These are phyloP conservation scores for Tetraselmis chui DNA, from an alignment of 139 green algal genomes.

Conservation along the genomic window DNA sequence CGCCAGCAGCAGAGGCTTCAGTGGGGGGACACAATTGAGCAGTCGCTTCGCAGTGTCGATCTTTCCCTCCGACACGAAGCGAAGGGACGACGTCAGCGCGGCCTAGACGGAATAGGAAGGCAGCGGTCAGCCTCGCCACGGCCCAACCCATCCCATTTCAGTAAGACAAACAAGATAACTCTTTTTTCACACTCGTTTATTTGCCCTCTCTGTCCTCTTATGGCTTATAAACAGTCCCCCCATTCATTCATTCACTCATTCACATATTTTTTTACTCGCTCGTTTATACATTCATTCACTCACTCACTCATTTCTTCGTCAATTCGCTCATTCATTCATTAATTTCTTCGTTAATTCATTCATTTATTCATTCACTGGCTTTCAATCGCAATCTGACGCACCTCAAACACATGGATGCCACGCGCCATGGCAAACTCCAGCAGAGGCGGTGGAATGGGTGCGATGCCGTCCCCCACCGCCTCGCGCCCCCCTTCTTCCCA, in stretches of 20 bases:
- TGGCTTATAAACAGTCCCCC: too few species aligned
- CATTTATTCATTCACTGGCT: too few species aligned
- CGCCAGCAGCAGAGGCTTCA: neutral
- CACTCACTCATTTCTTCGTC: too few species aligned
- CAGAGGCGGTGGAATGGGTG: neutral
- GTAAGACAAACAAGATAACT: too few species aligned
- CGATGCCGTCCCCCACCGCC: neutral
- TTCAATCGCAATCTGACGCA: neutral
- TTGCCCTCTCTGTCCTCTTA: too few species aligned
- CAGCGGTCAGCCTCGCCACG: neutral
- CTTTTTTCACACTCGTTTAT: too few species aligned
- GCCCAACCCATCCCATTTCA: too few species aligned
- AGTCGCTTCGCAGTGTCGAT: neutral
- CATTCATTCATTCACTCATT: too few species aligned
- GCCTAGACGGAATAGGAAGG: neutral
- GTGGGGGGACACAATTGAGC: neutral
- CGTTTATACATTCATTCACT: too few species aligned
- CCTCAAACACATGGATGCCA: neutral
- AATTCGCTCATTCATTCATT: too few species aligned
- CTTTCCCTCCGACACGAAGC: neutral
- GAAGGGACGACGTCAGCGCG: neutral
- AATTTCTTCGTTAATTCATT: too few species aligned
- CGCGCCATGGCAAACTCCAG: neutral
- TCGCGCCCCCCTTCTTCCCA: neutral
- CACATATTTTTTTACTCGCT: too few species aligned